Evolutionary conservation across 2,329 filamentous ascomycete species (phyloP).

Genomic region (Aspergillus neotritici): DNA sequence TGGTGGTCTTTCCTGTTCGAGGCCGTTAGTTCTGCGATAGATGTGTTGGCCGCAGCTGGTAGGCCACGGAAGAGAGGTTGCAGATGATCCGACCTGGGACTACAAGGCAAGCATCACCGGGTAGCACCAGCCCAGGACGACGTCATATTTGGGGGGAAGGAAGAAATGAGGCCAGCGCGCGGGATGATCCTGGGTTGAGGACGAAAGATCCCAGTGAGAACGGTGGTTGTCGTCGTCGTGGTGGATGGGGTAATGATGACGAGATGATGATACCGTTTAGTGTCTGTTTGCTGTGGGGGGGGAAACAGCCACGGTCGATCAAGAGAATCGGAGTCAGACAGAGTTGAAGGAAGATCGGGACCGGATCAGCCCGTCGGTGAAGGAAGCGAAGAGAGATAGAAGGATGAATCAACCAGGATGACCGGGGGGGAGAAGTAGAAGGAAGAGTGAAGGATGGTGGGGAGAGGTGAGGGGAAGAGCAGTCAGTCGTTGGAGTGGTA

Average conservation of each 20-base stretch:
- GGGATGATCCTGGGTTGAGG: slow-evolving; percentile 11
- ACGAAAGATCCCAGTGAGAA: background rate
- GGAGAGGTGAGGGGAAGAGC: slow-evolving; percentile 1
- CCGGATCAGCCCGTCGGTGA: background rate
- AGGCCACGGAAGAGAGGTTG: slow-evolving; percentile 29
- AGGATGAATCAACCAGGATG: slow-evolving; percentile 2
- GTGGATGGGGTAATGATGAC: slow-evolving; percentile 1
- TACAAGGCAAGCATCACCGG: slow-evolving; percentile 35
- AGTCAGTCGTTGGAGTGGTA: slow-evolving; percentile 13
- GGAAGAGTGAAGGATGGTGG: slow-evolving; percentile 4
- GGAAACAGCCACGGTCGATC: background rate
- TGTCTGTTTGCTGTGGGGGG: slow-evolving; percentile 1
- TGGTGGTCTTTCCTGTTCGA: slow-evolving; percentile 25
- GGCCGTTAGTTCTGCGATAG: slow-evolving; percentile 24
- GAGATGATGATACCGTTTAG: background rate
- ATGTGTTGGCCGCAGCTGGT: slow-evolving; percentile 36
- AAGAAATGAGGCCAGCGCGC: slow-evolving; percentile 13
- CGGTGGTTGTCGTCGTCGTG: too few species aligned
- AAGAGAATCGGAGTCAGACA: background rate
- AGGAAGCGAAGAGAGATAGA: slow-evolving; percentile 5
- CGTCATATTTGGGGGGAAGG: slow-evolving; percentile 30
- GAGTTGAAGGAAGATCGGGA: background rate
- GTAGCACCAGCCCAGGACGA: slow-evolving; percentile 32
- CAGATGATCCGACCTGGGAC: slow-evolving; percentile 31
- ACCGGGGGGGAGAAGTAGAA: slow-evolving; percentile 4